These are phyloP conservation scores for Melastoma malabathricum DNA, from an alignment of 345 rosid genomes.

Conservation along the genomic window DNA sequence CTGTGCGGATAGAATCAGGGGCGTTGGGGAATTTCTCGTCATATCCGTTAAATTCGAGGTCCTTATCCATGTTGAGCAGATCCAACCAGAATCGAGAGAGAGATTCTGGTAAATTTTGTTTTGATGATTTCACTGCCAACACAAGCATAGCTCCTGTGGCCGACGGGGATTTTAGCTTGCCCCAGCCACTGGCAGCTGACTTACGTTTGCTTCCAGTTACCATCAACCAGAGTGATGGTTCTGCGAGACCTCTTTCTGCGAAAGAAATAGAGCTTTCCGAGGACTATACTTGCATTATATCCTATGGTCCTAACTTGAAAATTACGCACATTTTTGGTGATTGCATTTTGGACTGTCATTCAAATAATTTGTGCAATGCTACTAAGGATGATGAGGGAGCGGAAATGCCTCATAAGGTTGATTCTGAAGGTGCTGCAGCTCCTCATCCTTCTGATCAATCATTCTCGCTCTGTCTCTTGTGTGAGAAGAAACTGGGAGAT, in stretches of 20 bases:
- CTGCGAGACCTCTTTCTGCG: slow-evolving; percentile 27
- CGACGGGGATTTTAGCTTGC: background rate
- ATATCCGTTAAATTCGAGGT: too few relatives aligned
- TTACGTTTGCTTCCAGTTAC: slow-evolving; percentile 29
- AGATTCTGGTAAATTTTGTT: slow-evolving; percentile 11
- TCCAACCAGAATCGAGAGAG: slow-evolving; percentile 8
- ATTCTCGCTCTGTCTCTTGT: slow-evolving; percentile 20
- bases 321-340: slow-evolving; percentile 51
- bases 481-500: slow-evolving; percentile 22
- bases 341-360: slow-evolving; percentile 37
- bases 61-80: slow-evolving; percentile 3
- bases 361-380: slow-evolving; percentile 24
- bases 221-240: slow-evolving; percentile 14
- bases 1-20: too few relatives aligned
- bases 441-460: slow-evolving; percentile 15
- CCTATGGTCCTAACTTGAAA: slow-evolving; percentile 54
- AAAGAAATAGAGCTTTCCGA: slow-evolving; percentile 49
- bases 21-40: too few relatives aligned
- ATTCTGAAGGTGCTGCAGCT: slow-evolving; percentile 7
- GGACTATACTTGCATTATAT: slow-evolving; percentile 61
- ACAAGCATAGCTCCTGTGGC: slow-evolving; percentile 14
- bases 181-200: slow-evolving; percentile 15
- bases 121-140: slow-evolving; percentile 9
- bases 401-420: slow-evolving; percentile 8
- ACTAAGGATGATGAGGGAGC: slow-evolving; percentile 14